Evolutionary conservation across 805 yeast species (phyloP), one percentile per base, ranked within the genome.

Genomic region (Wickerhamomyces silvicola): DNA sequence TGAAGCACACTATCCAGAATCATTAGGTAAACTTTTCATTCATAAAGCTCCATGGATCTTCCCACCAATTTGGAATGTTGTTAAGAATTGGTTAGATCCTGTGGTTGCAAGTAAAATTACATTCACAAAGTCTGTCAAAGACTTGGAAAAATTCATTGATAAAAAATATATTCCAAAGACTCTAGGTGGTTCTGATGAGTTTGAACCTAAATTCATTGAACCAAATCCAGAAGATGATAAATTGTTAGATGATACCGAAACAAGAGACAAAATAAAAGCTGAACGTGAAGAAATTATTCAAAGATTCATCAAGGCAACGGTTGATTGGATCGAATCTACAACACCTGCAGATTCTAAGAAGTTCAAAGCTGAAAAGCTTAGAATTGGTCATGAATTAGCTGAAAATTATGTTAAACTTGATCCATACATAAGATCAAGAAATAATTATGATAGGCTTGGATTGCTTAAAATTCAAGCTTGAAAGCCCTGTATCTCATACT

Each of bases 1-100:
- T 57, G 97, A 92, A 65, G 94, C 95, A 0, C 95, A 90, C 54
- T 92, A 90, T 56, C 98, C 98, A 1, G 98, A 92, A 60, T 80
- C 85, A 24, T 69, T 92, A 38, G 96, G 95, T 12, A 74, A 73
- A 35, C 63, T 92, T 32, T 71, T 86, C 44, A 81, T 92, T 39
- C 95, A 86, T 62, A 82, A 83, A 48, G 97, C 98, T 0, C 98
- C 98, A 18, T 87, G 97, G 97, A 75, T 92, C 33, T 92, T 92
- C 63, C 76, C 83, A 31, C 90, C 96, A 16, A 84, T 90, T 38
- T 92, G 98, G 97, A 81, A 79, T 45, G 75, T 90, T 45, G 77
- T 92, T 48, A 86, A 85, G 57, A 78, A 80, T 47, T 90, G 97
- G 97, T 66, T 90, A 36, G 97, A 92, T 54, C 97, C 97, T 3